Percentiles rank a stretch among this genome's conserved stretches.
Evolutionary conservation across 2,329 filamentous ascomycete genomes (phyloP).

Genomic region (Zelopaecilomyces penicillatus): DNA sequence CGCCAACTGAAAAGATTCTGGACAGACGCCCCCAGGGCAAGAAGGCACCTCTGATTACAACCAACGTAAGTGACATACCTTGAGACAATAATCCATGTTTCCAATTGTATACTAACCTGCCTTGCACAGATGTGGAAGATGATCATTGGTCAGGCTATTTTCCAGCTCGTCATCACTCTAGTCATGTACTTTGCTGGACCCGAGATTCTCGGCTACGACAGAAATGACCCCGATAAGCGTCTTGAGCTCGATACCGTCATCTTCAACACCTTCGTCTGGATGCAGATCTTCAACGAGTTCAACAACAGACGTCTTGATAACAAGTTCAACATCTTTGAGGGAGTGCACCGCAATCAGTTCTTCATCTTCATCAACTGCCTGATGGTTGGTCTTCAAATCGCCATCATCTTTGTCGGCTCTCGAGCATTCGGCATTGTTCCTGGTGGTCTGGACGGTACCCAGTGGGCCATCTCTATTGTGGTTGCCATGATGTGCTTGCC

Average conservation of each 20-base stretch:
- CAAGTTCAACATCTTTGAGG: slow-evolving; percentile 66
- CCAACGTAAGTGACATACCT: slow-evolving; percentile 64
- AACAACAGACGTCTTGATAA: slow-evolving; percentile 64
- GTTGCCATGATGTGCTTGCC: slow-evolving; percentile 70
- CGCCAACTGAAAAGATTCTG: slow-evolving; percentile 49
- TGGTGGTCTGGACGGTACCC: slow-evolving; percentile 49
- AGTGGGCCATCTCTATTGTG: slow-evolving; percentile 79
- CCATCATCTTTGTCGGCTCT: slow-evolving; percentile 66
- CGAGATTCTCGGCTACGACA: slow-evolving; percentile 32
- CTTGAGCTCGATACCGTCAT: slow-evolving; percentile 35
- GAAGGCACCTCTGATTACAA: slow-evolving; percentile 17
- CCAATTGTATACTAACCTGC: slow-evolving; percentile 74
- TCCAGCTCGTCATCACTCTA: slow-evolving; percentile 48
- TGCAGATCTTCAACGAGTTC: slow-evolving; percentile 64
- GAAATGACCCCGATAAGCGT: slow-evolving; percentile 70
- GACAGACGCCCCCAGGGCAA: slow-evolving; percentile 49
- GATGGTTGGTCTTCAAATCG: slow-evolving; percentile 62
- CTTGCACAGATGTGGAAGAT: slow-evolving; percentile 63
- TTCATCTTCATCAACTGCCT: slow-evolving; percentile 60
- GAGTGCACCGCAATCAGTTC: slow-evolving; percentile 58
- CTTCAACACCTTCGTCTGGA: slow-evolving; percentile 65
- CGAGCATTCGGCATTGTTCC: slow-evolving; percentile 59
- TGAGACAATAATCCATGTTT: slow-evolving; percentile 75
- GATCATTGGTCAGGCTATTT: slow-evolving; percentile 53
- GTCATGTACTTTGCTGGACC: slow-evolving; percentile 51